These are phyloP conservation scores for Paraphaeosphaeria sporulosa DNA, from an alignment of 2,329 filamentous ascomycete species.

Conservation along the genomic window DNA sequence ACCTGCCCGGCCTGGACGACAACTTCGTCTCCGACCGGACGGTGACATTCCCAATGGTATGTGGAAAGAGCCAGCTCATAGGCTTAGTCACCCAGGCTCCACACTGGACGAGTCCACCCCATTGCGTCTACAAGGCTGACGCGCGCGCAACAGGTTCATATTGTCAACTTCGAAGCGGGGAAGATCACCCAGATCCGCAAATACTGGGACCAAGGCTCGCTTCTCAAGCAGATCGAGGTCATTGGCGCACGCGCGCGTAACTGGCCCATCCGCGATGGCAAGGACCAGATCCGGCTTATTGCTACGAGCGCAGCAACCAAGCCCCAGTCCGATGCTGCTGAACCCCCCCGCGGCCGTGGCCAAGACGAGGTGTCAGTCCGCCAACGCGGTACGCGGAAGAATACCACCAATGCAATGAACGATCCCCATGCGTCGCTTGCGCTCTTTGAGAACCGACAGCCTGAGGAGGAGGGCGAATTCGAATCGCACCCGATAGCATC, in stretches of 20 bases:
- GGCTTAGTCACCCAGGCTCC: background rate
- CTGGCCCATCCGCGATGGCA: conserved; percentile 91
- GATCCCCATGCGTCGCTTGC: conserved; percentile 72
- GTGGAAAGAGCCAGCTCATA: conserved; percentile 44
- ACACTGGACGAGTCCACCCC: background rate
- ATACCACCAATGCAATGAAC: conserved; percentile 48
- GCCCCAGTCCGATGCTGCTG: conserved; percentile 36
- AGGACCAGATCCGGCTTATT: conserved; percentile 83
- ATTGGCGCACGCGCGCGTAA: conserved; percentile 90
- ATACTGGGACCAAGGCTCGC: conserved; percentile 92
- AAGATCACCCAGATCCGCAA: conserved; percentile 89
- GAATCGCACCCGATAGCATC: conserved; percentile 64
- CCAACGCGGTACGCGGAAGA: conserved; percentile 49
- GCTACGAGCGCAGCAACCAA: conserved; percentile 62
- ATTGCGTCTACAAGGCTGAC: conserved; percentile 19
- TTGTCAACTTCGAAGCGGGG: conserved; percentile 82
- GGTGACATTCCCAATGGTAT: conserved; percentile 81
- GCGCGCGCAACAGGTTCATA: conserved; percentile 64
- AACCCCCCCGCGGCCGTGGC: conserved; percentile 42
- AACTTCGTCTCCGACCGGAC: conserved; percentile 88
- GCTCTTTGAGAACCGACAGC: conserved; percentile 75
- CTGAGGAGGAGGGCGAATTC: conserved; percentile 60
- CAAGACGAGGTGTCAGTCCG: conserved; percentile 41
- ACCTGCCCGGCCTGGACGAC: conserved; percentile 88
- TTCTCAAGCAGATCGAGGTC: conserved; percentile 91